Conservation (phyloP, 441 rosid species). For the Jatropha podagrica region DNA sequence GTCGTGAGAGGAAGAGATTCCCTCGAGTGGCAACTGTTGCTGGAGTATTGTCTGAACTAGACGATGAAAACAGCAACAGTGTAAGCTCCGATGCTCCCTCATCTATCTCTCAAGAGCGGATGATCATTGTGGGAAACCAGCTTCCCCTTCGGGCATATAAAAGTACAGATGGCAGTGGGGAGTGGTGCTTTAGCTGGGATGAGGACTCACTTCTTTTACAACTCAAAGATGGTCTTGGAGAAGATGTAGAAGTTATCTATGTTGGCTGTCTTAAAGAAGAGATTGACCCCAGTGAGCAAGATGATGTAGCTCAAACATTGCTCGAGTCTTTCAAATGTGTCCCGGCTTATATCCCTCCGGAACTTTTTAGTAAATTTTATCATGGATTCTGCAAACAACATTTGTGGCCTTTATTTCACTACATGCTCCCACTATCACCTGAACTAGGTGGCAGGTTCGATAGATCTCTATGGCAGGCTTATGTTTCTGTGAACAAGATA, state of each 20-base stretch:
- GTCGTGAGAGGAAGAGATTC: slow-evolving; percentile 62
- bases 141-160: slow-evolving; percentile 70
- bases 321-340: slow-evolving; percentile 87
- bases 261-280: slow-evolving; percentile 79
- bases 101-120: slow-evolving; percentile 62
- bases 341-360: slow-evolving; percentile 77
- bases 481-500: slow-evolving; percentile 84
- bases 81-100: slow-evolving; percentile 84
- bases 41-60: slow-evolving; percentile 70
- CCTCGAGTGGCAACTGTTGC: slow-evolving; percentile 77
- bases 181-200: slow-evolving; percentile 73
- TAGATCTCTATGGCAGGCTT: slow-evolving; percentile 85
- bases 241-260: slow-evolving; percentile 77
- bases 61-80: slow-evolving; percentile 66
- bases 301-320: slow-evolving; percentile 75
- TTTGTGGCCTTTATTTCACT: slow-evolving; percentile 87
- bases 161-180: slow-evolving; percentile 41
- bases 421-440: slow-evolving; percentile 88
- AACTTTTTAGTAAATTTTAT: slow-evolving; percentile 67
- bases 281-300: slow-evolving; percentile 57
- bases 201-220: slow-evolving; percentile 86
- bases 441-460: slow-evolving; percentile 85
- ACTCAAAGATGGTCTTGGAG: slow-evolving; percentile 85
- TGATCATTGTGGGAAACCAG: slow-evolving; percentile 87
- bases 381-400: slow-evolving; percentile 92